phyloP scores from a whole-genome alignment of 1,139 yeast genomes.

The Geotrichum citri-aurantii region DNA sequence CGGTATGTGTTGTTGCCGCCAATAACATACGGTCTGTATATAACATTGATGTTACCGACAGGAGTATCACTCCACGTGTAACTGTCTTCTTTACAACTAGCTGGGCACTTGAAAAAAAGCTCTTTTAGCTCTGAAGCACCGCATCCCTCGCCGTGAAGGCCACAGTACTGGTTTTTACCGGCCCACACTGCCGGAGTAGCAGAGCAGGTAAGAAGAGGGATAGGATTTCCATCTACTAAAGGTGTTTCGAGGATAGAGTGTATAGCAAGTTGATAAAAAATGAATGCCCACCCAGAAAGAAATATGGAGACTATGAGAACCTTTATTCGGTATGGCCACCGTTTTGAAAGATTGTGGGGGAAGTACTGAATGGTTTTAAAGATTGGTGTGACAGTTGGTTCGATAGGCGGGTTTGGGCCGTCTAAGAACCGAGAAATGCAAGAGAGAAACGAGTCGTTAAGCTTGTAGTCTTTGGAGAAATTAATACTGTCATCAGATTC shows the following conservation, averaged over 20 bases:
- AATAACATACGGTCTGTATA: conserved; percentile 65
- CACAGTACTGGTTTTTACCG: conserved; percentile 71
- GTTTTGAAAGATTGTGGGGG: conserved; percentile 9
- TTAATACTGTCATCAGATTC: not conserved
- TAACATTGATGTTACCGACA: conserved; percentile 62
- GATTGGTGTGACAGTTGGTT: conserved; percentile 16
- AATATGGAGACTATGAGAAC: conserved; percentile 13
- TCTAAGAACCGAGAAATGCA: conserved; percentile 17
- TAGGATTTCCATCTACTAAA: conserved; percentile 24
- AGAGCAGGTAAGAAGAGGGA: conserved; percentile 27
- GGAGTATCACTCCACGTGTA: conserved; percentile 74
- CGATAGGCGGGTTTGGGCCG: conserved; percentile 14
- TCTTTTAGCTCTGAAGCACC: conserved; percentile 39
- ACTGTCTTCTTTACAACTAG: conserved; percentile 73
- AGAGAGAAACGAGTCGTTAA: not conserved
- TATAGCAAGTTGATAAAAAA: conserved; percentile 24
- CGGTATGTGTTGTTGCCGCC: conserved; percentile 73
- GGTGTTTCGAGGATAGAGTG: conserved; percentile 29
- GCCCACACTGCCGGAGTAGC: conserved; percentile 50
- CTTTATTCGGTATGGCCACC: conserved; percentile 14
- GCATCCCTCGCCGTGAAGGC: conserved; percentile 61
- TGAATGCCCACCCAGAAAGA: conserved; percentile 24
- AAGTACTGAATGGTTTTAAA: conserved; percentile 14
- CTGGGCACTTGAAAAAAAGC: conserved; percentile 73
- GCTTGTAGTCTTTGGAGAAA: not conserved